Base-by-base conservation (phyloP, 495 filamentous ascomycete genomes). In the Aspergillus mulundensis region DNA sequence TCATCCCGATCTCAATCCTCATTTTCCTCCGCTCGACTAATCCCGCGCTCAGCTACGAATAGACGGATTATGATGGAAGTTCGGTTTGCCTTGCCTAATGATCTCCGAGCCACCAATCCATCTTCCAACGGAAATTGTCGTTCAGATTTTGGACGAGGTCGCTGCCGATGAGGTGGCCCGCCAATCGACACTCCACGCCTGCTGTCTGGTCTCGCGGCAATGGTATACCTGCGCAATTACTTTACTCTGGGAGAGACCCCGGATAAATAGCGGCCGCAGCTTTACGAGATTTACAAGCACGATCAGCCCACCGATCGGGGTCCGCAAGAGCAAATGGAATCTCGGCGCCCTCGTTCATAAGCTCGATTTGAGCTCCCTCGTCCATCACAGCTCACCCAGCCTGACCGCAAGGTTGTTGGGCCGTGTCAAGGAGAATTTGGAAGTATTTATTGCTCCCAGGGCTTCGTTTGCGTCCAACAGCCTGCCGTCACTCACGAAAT, bases 311-410 rank as follows among this genome's bases (percentile, higher is more conserved):
- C 79, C 79, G 7, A 75, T 82, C 44, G 81, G 79, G 56, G 69
- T 77, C 7, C 77, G 80, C 21, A 78, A 82, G 24, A 81, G 79
- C 50, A 78, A 75, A 25, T 70, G 71, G 39, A 73, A 81, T 24
- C 70, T 89, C 18, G 77, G 83, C 0, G 69, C 68, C 18, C 63
- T 88, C 16, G 79, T 91, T 0, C 74, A 73, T 16, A 59, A 59
- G 7, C 73, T 91, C 7, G 76, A 88, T 61, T 77, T 91, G 65
- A 73, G 74, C 21, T 46, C 62, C 30, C 73, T 90, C 40, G 80
- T 88, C 5, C 84, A 91, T 59, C 82, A 89, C 61, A 79, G 84
- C 23, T 79, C 78, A 41, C 82, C 83, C 54, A 86, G 83, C 49
- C 65, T 81, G 20, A 89, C 85, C 1, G 85, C 87, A 18, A 74